phyloP scores from a whole-genome alignment of 805 yeast species.

The Grigorovia humatica region DNA sequence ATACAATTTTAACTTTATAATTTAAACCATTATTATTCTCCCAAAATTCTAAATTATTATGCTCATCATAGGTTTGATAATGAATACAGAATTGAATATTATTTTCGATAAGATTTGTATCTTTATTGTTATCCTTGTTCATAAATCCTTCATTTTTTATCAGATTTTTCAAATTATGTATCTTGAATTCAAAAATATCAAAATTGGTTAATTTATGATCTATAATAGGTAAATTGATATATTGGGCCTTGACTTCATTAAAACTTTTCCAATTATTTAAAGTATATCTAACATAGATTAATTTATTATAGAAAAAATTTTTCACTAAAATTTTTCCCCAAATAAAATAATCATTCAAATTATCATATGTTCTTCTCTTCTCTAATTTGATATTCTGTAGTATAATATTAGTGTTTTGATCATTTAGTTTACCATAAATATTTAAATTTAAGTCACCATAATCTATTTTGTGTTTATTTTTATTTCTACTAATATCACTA shows the following conservation, averaged over 20 bases:
- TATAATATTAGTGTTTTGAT: slow-evolving; percentile 12
- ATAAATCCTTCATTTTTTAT: slow-evolving; percentile 1
- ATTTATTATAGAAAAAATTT: slow-evolving; percentile 60
- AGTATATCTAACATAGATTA: slow-evolving; percentile 62
- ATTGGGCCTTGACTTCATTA: slow-evolving; percentile 21
- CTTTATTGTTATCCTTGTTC: not conserved
- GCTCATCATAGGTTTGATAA: slow-evolving; percentile 16
- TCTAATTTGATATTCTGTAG: slow-evolving; percentile 14
- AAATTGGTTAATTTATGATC: slow-evolving; percentile 2
- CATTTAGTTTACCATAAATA: slow-evolving; percentile 12
- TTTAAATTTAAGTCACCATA: slow-evolving; percentile 17
- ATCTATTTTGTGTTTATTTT: not conserved
- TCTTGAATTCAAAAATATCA: slow-evolving; percentile 23
- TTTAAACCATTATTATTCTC: slow-evolving; percentile 23
- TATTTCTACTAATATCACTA: slow-evolving; percentile 7
- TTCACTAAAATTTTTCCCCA: slow-evolving; percentile 71
- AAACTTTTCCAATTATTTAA: slow-evolving; percentile 68
- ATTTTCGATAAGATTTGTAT: slow-evolving; percentile 5
- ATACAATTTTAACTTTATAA: slow-evolving; percentile 15
- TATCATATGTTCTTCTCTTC: slow-evolving; percentile 4
- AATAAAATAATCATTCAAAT: slow-evolving; percentile 9
- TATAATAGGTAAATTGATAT: slow-evolving; percentile 16
- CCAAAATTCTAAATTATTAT: slow-evolving; percentile 17
- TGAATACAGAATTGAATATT: slow-evolving; percentile 22
- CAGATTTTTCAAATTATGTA: slow-evolving; percentile 12